Percentiles rank a stretch among this genome's conserved stretches.
Conservation (phyloP, 768 basidiomycete species). For the Russula lepida region DNA sequence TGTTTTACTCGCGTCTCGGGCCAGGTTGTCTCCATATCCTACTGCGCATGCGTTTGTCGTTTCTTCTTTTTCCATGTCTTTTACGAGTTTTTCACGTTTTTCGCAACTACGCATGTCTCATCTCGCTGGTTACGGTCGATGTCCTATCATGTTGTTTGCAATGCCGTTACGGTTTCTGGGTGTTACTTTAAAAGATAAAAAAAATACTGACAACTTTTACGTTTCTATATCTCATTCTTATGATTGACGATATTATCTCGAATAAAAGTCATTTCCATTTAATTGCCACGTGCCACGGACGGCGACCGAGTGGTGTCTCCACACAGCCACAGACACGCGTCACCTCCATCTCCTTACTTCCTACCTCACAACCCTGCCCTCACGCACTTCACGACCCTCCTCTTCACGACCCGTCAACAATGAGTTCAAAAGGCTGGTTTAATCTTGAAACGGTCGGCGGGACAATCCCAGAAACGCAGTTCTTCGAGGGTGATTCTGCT, state of each 20-base stretch:
- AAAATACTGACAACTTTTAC: background rate
- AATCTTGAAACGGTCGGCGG: slow-evolving; percentile 65
- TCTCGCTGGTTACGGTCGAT: slow-evolving; percentile 20
- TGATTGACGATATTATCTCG: background rate
- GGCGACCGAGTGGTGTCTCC: background rate
- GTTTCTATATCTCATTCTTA: background rate
- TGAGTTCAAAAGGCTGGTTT: slow-evolving; percentile 69
- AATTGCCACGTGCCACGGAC: too few relatives aligned
- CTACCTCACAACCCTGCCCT: background rate
- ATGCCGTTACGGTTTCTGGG: background rate
- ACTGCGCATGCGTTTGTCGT: background rate
- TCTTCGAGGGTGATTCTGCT: slow-evolving; percentile 86
- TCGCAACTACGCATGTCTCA: slow-evolving; percentile 4
- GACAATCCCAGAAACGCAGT: slow-evolving; percentile 65
- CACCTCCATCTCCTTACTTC: background rate
- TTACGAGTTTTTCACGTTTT: slow-evolving; percentile 11
- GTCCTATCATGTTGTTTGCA: slow-evolving; percentile 6
- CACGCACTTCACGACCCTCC: background rate
- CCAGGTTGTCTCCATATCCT: background rate
- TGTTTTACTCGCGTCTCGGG: background rate
- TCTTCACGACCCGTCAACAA: slow-evolving; percentile 28
- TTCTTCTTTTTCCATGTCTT: background rate
- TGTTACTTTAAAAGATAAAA: background rate
- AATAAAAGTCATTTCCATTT: too few relatives aligned
- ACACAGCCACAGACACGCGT: background rate